Percentiles rank a stretch among this genome's conserved stretches.
Conservation (phyloP, 2,329 filamentous ascomycete genomes). For the Arthrinium phaeospermum region DNA sequence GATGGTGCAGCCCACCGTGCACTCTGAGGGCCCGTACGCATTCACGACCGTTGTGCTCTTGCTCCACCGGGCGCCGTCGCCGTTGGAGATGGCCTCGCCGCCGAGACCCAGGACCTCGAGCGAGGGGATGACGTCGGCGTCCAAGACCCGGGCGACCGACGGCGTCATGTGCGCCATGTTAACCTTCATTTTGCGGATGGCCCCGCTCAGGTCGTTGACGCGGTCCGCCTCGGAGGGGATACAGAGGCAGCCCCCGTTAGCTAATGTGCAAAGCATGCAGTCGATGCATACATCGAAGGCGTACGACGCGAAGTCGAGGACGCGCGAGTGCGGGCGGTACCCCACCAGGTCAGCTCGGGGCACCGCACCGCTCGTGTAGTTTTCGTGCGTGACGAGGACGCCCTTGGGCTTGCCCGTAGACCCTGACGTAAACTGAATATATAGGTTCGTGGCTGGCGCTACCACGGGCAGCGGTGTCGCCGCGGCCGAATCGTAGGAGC, state of each 20-base stretch:
- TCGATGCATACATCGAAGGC: constrained; percentile 24
- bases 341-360: constrained; percentile 49
- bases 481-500: constrained; percentile 27
- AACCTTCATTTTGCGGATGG: constrained; percentile 43
- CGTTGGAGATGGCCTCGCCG: constrained; percentile 21
- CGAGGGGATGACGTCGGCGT: constrained; percentile 51
- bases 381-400: constrained; percentile 22
- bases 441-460: constrained; percentile 51
- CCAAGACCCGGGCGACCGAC: constrained; percentile 54
- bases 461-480: constrained; percentile 37
- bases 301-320: constrained; percentile 24
- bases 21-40: constrained; percentile 17
- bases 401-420: constrained; percentile 27
- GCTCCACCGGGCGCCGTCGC: constrained; percentile 32
- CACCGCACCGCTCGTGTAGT: constrained; percentile 41
- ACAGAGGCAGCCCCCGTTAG: constrained; percentile 23
- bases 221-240: constrained; percentile 22
- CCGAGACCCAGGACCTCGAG: constrained; percentile 50
- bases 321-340: constrained; percentile 55
- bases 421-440: constrained; percentile 38
- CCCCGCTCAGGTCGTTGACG: constrained; percentile 18
- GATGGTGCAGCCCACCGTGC: constrained; percentile 17
- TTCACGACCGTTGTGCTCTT: constrained; percentile 9
- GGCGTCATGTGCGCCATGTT: constrained; percentile 60
- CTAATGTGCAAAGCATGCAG: constrained; percentile 19